Evolutionary conservation across 176 grass and related monocot species (phyloP), one percentile per base, ranked within the genome.

Genomic region (Zea luxurians): DNA sequence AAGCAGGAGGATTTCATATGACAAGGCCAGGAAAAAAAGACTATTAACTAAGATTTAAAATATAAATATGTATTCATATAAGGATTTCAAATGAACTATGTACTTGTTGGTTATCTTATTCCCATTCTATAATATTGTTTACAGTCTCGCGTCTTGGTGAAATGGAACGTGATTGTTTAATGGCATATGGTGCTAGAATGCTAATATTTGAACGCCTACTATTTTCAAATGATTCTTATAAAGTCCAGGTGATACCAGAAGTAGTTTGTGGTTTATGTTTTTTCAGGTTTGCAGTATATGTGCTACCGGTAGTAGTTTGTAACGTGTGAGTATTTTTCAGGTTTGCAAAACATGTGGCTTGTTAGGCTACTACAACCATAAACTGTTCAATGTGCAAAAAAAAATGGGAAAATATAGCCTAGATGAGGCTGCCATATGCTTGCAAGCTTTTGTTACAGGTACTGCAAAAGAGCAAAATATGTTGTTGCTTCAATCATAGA

Each of bases 401-500:
- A 17, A 92, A n/a, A n/a, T n/a, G 96, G 48, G 89, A 92, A 67
- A 98, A 89, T 75, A 99, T 99, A 85, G 92, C 92, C 36, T 92
- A 93, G 40, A 92, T 99, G 89, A 99, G 89, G 85, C 88, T 99
- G 82, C 90, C 96, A 59, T 99, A 99, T 63, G 96, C 96, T 65
- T 99, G 96, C 92, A 99, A 99, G 86, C 92, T 95, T 90, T 76
- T 99, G 74, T 99, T 99, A 80, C 92, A 99, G 96, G 96, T 97
- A 67, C 61, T 37, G 37, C 2, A 38, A 4, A 2, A 38, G 37
- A 4, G 37, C 8, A 3, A 1, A 59, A 3, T 59, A n/a, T 2
- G 1, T 17, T 55, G 43, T 8, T 12, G 20, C n/a, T n/a, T n/a
- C n/a, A n/a, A n/a, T n/a, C n/a, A n/a, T n/a, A n/a, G n/a, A n/a